phyloP scores from a whole-genome alignment of 176 grass and related monocot species.

The Alopecurus myosuroides region DNA sequence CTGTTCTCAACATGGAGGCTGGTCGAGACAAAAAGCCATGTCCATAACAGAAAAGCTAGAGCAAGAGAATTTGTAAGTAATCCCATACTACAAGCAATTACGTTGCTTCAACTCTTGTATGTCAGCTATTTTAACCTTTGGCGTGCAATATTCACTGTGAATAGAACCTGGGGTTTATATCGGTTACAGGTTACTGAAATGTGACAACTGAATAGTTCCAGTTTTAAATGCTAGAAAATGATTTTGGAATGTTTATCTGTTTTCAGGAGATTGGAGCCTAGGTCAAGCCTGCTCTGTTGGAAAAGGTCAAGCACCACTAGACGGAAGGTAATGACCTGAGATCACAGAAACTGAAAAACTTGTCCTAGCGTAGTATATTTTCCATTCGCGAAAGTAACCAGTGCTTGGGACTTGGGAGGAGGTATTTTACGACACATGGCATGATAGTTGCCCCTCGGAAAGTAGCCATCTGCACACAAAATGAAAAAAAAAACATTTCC shows the following conservation, averaged over 20 bases:
- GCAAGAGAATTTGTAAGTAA: conserved; percentile 92
- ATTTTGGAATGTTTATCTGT: conserved; percentile 15
- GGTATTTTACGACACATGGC: not conserved
- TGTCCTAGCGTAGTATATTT: not conserved
- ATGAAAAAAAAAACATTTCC: not conserved
- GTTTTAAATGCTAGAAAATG: conserved; percentile 15
- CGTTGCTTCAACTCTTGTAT: not conserved
- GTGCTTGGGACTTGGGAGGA: not conserved
- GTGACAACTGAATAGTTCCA: not conserved
- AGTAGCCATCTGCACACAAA: not conserved
- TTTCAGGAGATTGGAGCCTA: conserved; percentile 87
- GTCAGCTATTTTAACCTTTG: not conserved
- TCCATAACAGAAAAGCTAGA: conserved; percentile 92
- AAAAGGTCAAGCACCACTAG: conserved; percentile 48
- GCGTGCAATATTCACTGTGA: not conserved
- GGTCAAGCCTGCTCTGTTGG: conserved; percentile 73
- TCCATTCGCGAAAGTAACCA: not conserved
- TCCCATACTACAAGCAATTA: conserved; percentile 2
- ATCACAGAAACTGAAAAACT: not conserved
- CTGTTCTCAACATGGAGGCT: conserved; percentile 43
- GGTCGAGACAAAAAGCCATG: conserved; percentile 77
- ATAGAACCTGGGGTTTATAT: not conserved
- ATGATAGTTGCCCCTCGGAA: not conserved
- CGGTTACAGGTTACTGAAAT: not conserved
- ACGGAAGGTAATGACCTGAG: conserved; percentile 52